These are phyloP conservation scores for sorghum (Sorghum bicolor) DNA, from an alignment of 176 grass and related monocot species.

Conservation along the genomic window Sorghum_bicolor_NCBIv3 NC_012878.2:49342001-49342500, in stretches of 20 bases:
- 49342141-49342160: no score
- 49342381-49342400: slow-evolving; percentile 57
- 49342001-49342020: not conserved
- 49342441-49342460: not conserved
- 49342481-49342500: slow-evolving; percentile 24
- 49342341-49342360: slow-evolving; percentile 69
- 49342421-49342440: slow-evolving; percentile 33
- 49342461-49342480: not conserved
- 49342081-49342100: not conserved
- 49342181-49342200: slow-evolving; percentile 48
- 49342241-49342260: slow-evolving; percentile 56
- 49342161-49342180: slow-evolving; percentile 58
- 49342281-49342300: slow-evolving; percentile 49
- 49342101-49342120: not conserved
- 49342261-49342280: slow-evolving; percentile 53
- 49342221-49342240: slow-evolving; percentile 59
- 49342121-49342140: not conserved
- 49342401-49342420: slow-evolving; percentile 33
- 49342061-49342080: not conserved
- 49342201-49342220: slow-evolving; percentile 67
- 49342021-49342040: not conserved
- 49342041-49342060: not conserved
- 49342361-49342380: slow-evolving; percentile 33
- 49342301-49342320: slow-evolving; percentile 54
- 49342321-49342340: slow-evolving; percentile 77